These are phyloP conservation scores for Trichoderma sp. DNA, from an alignment of 2,329 filamentous ascomycete genomes.

Conservation along the genomic window DNA sequence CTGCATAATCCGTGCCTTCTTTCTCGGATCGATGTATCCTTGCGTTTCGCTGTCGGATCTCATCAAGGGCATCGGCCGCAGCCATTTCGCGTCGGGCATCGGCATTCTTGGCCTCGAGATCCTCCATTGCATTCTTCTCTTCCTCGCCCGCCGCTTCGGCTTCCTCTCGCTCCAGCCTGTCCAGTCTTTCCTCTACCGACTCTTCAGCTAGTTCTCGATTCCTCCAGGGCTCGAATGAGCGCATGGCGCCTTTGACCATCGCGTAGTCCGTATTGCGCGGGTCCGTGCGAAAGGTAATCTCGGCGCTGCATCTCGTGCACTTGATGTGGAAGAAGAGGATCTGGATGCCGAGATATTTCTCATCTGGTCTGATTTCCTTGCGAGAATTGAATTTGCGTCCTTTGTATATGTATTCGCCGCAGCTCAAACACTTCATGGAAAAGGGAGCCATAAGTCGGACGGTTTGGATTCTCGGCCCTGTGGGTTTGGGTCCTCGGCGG, in stretches of 20 bases:
- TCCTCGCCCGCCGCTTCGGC: slow-evolving; percentile 59
- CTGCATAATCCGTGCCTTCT: slow-evolving; percentile 61
- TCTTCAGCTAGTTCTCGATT: slow-evolving; percentile 62
- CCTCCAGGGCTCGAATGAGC: slow-evolving; percentile 92
- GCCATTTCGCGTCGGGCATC: slow-evolving; percentile 96
- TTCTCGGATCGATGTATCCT: slow-evolving; percentile 73
- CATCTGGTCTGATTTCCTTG: slow-evolving; percentile 84
- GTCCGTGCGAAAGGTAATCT: slow-evolving; percentile 93
- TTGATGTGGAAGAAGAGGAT: slow-evolving; percentile 82
- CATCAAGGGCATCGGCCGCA: slow-evolving; percentile 90
- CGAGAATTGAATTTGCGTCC: slow-evolving; percentile 93
- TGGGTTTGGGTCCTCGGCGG: slow-evolving; percentile 65
- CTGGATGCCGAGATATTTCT: slow-evolving; percentile 84
- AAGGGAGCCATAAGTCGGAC: slow-evolving; percentile 74
- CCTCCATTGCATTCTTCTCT: slow-evolving; percentile 89
- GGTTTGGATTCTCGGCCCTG: slow-evolving; percentile 76
- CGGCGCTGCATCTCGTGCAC: slow-evolving; percentile 79
- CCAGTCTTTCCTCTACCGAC: slow-evolving; percentile 81
- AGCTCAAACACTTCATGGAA: slow-evolving; percentile 44
- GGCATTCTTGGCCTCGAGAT: slow-evolving; percentile 87
- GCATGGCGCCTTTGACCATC: slow-evolving; percentile 76
- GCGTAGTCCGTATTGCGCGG: slow-evolving; percentile 92
- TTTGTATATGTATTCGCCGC: slow-evolving; percentile 81
- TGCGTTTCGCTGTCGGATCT: slow-evolving; percentile 89
- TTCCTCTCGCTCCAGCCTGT: slow-evolving; percentile 77